Conservation (phyloP, 169 alveolate genomes). For the Plasmodium malariae region DNA sequence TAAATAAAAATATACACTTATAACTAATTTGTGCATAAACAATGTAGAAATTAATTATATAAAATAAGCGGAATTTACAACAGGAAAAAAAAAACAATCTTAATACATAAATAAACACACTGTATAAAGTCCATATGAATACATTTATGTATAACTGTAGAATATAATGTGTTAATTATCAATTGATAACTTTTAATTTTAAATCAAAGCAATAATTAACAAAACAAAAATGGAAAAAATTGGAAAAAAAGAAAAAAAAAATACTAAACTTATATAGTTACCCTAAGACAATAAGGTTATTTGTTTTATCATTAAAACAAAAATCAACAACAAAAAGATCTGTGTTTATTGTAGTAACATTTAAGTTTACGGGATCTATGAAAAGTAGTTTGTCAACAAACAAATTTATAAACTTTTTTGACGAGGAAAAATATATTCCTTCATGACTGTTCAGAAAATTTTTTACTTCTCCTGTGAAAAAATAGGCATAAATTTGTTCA, state of each 20-base stretch:
- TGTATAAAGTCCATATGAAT: too few relatives aligned
- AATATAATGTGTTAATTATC: too few relatives aligned
- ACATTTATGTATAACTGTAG: too few relatives aligned
- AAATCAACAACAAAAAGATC: conserved; percentile 43
- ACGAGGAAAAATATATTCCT: conserved; percentile 48
- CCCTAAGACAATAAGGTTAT: conserved; percentile 59
- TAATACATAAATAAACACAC: too few relatives aligned
- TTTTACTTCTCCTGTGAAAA: conserved; percentile 45
- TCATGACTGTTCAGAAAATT: conserved; percentile 41
- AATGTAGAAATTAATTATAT: too few relatives aligned
- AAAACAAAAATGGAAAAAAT: background rate
- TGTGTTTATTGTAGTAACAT: conserved; percentile 45
- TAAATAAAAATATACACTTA: too few relatives aligned
- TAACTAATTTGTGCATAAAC: too few relatives aligned
- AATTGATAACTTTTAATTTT: conserved; percentile 41
- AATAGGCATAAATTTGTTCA: background rate
- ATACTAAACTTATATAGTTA: background rate
- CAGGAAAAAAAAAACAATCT: too few relatives aligned
- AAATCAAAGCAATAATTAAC: background rate
- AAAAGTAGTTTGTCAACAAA: conserved; percentile 59
- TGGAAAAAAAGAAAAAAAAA: background rate
- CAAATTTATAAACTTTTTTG: conserved; percentile 60
- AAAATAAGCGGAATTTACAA: too few relatives aligned
- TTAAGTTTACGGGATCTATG: conserved; percentile 56
- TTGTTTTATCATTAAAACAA: conserved; percentile 44